phyloP scores from a whole-genome alignment of 2,329 filamentous ascomycete species.

The Xylariaceae sp. region DNA sequence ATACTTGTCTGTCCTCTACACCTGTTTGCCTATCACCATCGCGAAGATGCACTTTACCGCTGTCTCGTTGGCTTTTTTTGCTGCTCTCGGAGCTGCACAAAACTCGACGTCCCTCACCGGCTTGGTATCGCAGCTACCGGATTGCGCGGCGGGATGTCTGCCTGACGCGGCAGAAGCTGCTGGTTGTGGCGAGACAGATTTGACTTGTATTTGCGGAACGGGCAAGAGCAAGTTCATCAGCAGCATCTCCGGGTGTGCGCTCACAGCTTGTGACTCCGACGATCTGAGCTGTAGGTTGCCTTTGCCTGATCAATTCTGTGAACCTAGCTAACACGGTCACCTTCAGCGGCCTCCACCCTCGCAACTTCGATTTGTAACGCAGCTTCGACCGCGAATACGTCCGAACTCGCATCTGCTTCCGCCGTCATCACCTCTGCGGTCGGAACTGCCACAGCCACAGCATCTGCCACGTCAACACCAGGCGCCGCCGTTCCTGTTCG shows the following conservation, averaged over 20 bases:
- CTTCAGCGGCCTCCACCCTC: conserved; percentile 14
- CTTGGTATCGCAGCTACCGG: conserved; percentile 24
- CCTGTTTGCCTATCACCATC: too few species aligned
- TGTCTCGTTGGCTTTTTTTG: conserved; percentile 11
- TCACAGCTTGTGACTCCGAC: conserved; percentile 12
- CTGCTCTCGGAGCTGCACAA: conserved; percentile 10
- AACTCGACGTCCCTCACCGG: conserved; percentile 19
- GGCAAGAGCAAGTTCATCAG: conserved; percentile 20
- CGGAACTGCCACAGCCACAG: conserved; percentile 10
- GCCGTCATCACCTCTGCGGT: conserved; percentile 23
- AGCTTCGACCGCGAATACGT: conserved; percentile 17
- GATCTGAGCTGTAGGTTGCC: conserved; percentile 21
- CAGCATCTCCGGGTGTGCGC: conserved; percentile 18
- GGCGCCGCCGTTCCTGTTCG: conserved; percentile 21
- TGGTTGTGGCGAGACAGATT: conserved; percentile 23
- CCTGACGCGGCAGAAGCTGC: conserved; percentile 15
- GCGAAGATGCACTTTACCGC: conserved; percentile 12
- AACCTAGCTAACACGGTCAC: background rate
- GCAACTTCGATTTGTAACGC: conserved; percentile 25
- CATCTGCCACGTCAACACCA: conserved; percentile 10
- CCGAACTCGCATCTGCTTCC: conserved; percentile 26
- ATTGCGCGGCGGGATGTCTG: conserved; percentile 25
- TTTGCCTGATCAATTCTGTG: background rate
- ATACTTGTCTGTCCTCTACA: too few species aligned
- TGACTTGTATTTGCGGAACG: conserved; percentile 24